Evolutionary conservation across 768 basidiomycete species (phyloP).

Genomic region (Rhodocollybia butyracea): DNA sequence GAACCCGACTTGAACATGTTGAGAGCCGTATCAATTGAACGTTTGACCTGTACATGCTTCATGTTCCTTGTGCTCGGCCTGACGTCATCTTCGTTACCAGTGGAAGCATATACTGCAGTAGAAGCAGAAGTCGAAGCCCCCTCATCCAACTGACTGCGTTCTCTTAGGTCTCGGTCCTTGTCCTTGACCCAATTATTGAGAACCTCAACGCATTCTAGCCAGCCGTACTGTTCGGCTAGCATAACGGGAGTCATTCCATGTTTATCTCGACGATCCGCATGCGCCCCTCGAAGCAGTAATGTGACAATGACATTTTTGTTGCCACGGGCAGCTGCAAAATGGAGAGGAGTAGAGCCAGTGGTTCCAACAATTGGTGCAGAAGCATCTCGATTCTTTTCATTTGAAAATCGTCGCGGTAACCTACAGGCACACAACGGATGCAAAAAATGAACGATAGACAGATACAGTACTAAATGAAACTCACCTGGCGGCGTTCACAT

Average conservation of each 20-base stretch:
- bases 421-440: conserved; percentile 29
- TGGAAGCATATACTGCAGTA: conserved; percentile 17
- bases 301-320: conserved; percentile 74
- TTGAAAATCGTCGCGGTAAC: conserved; percentile 71
- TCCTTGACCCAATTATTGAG: conserved; percentile 65
- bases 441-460: conserved; percentile 1
- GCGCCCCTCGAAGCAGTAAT: conserved; percentile 83
- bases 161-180: conserved; percentile 59
- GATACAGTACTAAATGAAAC: conserved; percentile 18
- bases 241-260: conserved; percentile 86
- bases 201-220: conserved; percentile 72
- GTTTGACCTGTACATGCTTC: conserved; percentile 68
- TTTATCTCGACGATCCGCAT: conserved; percentile 81
- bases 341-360: conserved; percentile 91
- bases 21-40: conserved; percentile 73
- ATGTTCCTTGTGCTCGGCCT: conserved; percentile 33
- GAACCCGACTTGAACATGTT: conserved; percentile 39
- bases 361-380: conserved; percentile 72
- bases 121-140: conserved; percentile 2
- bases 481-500: conserved; percentile 93
- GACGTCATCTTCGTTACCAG: conserved; percentile 16
- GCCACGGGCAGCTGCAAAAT: conserved; percentile 96
- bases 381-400: conserved; percentile 61
- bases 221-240: conserved; percentile 78
- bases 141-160: conserved; percentile 39